Evolutionary conservation across 257 asterid species (phyloP), one percentile per base, ranked within the genome.

Genomic region (Eustoma russellianum): DNA sequence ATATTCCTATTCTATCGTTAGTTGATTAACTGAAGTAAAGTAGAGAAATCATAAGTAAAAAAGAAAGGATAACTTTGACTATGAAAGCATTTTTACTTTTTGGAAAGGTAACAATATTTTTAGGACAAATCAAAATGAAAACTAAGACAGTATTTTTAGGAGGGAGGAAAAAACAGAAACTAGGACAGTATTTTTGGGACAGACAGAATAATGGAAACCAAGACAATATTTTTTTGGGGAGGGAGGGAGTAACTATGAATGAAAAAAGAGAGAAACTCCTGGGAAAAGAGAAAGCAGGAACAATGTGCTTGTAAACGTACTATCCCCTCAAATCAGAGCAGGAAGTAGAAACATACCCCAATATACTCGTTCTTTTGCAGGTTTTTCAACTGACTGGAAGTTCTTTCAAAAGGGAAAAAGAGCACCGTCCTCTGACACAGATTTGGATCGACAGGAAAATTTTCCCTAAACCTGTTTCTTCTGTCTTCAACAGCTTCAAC

Each of bases 401-500:
- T 49, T 74, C 95, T 78, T 46, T 60, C 45, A 60, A 73, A 74
- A 47, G 96, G 98, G 69, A 86, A 90, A 75, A 64, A 72, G 57
- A 83, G 78, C 63, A 80, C 92, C 5, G 96, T 86, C 71, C 68
- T 77, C 64, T 81, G 84, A 75, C 98, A 90, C 68, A 78, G 48
- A 74, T 75, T 90, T 48, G 98, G 94, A 67, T 90, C 91, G 43
- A 90, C 43, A 0, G 94, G 93, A 59, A 90, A 55, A 65, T 86
- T 82, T 71, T 86, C 95, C 71, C 96, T 79, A 65, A 83, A 86
- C 56, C 61, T 74, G 57, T 61, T 74, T 71, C 73, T 83, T 52
- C 73, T 76, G 48, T 82, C 95, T 66, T 69, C 82, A 19, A 62
- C 28, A 59, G 53, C 70, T 63, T 83, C 91, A 49, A 71, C 69